These are phyloP conservation scores for Amphicarpaea edgeworthii DNA, from an alignment of 306 rosid genomes.

Conservation along the genomic window DNA sequence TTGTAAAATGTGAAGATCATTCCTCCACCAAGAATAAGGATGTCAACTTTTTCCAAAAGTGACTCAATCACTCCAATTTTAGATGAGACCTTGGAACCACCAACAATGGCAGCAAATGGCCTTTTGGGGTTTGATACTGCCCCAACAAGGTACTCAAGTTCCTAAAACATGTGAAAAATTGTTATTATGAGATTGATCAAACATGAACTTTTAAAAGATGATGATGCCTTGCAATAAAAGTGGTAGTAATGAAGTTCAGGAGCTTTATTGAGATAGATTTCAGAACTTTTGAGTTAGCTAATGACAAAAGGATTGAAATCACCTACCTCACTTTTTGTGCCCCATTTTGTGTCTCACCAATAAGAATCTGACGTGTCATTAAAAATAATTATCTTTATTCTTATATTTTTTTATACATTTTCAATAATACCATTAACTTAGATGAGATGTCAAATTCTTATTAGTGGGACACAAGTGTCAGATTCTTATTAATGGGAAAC, in stretches of 20 bases:
- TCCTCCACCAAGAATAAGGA: conserved; percentile 97
- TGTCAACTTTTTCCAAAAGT: conserved; percentile 85
- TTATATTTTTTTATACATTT: too few relatives aligned
- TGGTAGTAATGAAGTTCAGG: background rate
- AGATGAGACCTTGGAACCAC: conserved; percentile 99
- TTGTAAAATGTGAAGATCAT: conserved; percentile 99
- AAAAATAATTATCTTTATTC: too few relatives aligned
- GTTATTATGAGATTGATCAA: conserved; percentile 11
- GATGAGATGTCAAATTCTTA: too few relatives aligned
- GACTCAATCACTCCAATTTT: conserved; percentile 99
- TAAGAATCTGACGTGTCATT: too few relatives aligned
- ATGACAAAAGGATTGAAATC: too few relatives aligned
- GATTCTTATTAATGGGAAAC: too few relatives aligned
- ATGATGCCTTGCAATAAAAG: conserved; percentile 11
- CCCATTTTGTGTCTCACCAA: too few relatives aligned
- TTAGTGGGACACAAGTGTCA: too few relatives aligned
- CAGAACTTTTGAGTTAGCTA: conserved; percentile 10
- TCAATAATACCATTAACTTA: too few relatives aligned
- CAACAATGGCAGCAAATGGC: conserved; percentile 99
- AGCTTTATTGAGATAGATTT: conserved; percentile 18
- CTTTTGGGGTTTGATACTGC: conserved; percentile 94
- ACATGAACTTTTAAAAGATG: conserved; percentile 25
- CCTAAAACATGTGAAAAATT: conserved; percentile 58
- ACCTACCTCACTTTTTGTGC: too few relatives aligned
- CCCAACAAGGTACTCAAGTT: conserved; percentile 99